These are phyloP conservation scores for Quercus wislizeni DNA, from an alignment of 306 rosid genomes.

Conservation along the genomic window DNA sequence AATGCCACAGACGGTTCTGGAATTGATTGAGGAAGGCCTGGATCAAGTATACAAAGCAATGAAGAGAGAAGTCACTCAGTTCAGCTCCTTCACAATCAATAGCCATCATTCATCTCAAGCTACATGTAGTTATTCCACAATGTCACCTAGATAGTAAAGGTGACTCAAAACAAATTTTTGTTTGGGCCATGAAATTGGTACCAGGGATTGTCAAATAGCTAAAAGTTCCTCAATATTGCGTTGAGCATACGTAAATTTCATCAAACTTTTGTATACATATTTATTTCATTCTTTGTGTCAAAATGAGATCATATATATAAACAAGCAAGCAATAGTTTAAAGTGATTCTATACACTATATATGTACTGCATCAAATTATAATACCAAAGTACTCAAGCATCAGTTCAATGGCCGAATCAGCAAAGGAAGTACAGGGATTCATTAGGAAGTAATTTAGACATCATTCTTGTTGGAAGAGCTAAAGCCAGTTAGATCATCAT, in stretches of 20 bases:
- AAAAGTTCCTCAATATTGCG: background rate
- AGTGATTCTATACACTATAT: too few species aligned
- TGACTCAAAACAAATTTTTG: background rate
- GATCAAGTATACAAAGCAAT: conserved; percentile 79
- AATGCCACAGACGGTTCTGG: conserved; percentile 88
- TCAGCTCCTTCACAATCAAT: conserved; percentile 73
- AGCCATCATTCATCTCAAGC: conserved; percentile 81
- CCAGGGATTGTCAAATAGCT: background rate
- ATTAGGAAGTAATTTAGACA: background rate
- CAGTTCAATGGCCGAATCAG: too few species aligned
- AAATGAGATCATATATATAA: too few species aligned
- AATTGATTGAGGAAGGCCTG: conserved; percentile 81
- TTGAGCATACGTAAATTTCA: background rate
- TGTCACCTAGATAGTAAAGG: conserved; percentile 79
- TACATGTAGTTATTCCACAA: conserved; percentile 78
- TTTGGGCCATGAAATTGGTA: background rate
- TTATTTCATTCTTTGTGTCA: background rate
- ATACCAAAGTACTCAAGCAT: too few species aligned
- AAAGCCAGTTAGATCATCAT: too few species aligned
- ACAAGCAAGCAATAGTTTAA: too few species aligned
- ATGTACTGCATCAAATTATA: too few species aligned
- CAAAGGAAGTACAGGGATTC: too few species aligned
- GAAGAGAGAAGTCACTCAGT: conserved; percentile 77
- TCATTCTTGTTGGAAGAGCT: conserved; percentile 28
- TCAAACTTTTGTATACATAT: background rate